Evolutionary conservation across 2,329 filamentous ascomycete species (phyloP).

Genomic region (Cladosporium sp.): DNA sequence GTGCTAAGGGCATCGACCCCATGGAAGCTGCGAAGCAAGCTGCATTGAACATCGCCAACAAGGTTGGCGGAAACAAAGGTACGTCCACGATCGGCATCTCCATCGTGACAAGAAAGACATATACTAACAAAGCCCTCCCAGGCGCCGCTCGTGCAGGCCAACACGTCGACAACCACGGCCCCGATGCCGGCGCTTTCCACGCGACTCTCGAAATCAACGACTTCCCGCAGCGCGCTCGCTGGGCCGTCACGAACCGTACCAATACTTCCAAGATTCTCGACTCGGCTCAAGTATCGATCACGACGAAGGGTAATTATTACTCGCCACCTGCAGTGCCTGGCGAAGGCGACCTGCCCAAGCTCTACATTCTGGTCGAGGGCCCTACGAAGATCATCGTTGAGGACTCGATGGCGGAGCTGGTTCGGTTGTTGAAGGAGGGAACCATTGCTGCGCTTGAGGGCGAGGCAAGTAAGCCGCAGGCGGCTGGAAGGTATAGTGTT

Average conservation of each 20-base stretch:
- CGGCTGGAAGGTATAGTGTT: conserved; percentile 75
- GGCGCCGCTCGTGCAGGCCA: conserved; percentile 80
- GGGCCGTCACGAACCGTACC: conserved; percentile 96
- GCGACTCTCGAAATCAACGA: conserved; percentile 98
- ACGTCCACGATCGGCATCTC: not conserved
- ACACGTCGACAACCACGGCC: conserved; percentile 96
- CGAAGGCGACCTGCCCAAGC: conserved; percentile 74
- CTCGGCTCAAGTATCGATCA: conserved; percentile 90
- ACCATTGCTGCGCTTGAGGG: conserved; percentile 87
- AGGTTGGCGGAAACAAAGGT: conserved; percentile 75
- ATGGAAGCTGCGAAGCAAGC: conserved; percentile 67
- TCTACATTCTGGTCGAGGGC: conserved; percentile 96
- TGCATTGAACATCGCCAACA: conserved; percentile 83
- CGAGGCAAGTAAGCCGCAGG: conserved; percentile 73
- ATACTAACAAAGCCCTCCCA: conserved; percentile 10
- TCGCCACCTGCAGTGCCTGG: conserved; percentile 73
- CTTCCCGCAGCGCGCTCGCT: conserved; percentile 96
- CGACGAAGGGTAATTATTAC: conserved; percentile 93
- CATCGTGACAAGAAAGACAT: not conserved
- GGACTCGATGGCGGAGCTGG: conserved; percentile 84
- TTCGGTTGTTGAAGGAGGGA: conserved; percentile 81
- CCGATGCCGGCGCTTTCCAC: conserved; percentile 93
- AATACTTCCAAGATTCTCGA: conserved; percentile 98
- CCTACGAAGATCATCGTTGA: conserved; percentile 92
- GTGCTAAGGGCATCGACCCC: conserved; percentile 22